Percentiles rank a stretch among this genome's conserved stretches.
These are phyloP conservation scores for Cymbopogon flexuosus DNA, from an alignment of 202 grass and related monocot genomes.

Conservation along the genomic window DNA sequence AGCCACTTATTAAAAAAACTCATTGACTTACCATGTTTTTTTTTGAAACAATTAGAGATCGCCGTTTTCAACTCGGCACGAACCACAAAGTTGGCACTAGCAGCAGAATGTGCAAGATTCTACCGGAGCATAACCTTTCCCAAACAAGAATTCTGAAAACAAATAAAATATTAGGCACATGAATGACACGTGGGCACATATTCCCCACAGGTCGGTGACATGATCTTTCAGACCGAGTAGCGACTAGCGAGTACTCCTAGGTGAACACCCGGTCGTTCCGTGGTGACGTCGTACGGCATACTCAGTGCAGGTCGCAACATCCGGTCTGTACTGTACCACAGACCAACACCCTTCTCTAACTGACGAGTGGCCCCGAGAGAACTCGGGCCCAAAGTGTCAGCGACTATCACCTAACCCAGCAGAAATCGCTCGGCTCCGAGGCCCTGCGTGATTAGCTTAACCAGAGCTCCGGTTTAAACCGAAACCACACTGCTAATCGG, in stretches of 20 bases:
- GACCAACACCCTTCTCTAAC: background rate
- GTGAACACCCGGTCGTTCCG: background rate
- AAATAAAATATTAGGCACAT: too few relatives aligned
- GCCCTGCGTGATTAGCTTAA: background rate
- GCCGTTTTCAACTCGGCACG: background rate
- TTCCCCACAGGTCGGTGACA: constrained; percentile 4
- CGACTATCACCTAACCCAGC: fast-evolving
- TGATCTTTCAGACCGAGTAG: background rate
- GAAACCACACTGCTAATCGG: constrained; percentile 19
- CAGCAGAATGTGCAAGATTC: background rate
- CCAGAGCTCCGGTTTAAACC: constrained; percentile 8
- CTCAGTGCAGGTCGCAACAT: too few relatives aligned
- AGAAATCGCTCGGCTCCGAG: background rate
- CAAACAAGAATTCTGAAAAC: background rate
- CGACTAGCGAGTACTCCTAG: too few relatives aligned
- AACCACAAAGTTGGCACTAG: too few relatives aligned
- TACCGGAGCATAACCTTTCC: background rate
- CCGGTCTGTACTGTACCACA: too few relatives aligned
- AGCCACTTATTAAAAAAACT: too few relatives aligned
- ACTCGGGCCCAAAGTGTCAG: background rate
- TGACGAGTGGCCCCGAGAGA: background rate
- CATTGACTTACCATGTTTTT: too few relatives aligned
- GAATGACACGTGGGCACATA: background rate
- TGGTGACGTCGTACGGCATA: background rate
- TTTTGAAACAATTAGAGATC: too few relatives aligned